Evolutionary conservation across 2,329 filamentous ascomycete genomes (phyloP), one percentile per base, ranked within the genome.

Genomic region (Trichoderma harzianum): DNA sequence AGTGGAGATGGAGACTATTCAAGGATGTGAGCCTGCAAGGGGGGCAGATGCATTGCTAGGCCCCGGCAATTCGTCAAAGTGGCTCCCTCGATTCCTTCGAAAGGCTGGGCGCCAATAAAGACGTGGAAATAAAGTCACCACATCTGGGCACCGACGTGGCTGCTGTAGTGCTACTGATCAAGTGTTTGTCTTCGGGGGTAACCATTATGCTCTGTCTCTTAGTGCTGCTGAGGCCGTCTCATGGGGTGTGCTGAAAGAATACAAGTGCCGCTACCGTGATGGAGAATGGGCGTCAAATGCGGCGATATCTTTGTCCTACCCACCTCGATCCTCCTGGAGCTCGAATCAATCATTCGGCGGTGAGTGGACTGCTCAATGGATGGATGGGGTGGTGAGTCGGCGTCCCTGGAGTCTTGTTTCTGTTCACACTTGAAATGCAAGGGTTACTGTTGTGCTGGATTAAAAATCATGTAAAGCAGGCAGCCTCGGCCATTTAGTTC

Each of bases 1-100:
- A 32, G 65, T 68, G 65, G 65, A 60, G 65, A 60, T 68, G 36
- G 55, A 68, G 53, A 60, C 65, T 32, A 68, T 68, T 68, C 65
- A 68, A 68, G 65, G 66, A 61, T 61, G 66, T 61, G 36, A 8
- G 30, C 18, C 36, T 69, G 66, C 55, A 69, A 61, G 66, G 66
- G 64, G 55, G 66, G 47, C 55, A 47, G 32, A 11, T 58, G 55
- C 55, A 58, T 34, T 34, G 34, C 55, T 61, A 34, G 32, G 47
- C 14, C 55, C 53, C 53, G 12, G 53, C 39, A 26, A 26, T 32
- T 43, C 24, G 24, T 30, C 28, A 69, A 60, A 34, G 53, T 18
- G 28, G 34, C 65, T 34, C 55, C 65, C 55, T 16, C 8, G 21
- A 30, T 14, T 34, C 66, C 30, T 28, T 61, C 66, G 5, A 47